Conservation (phyloP, 306 rosid species). For the Myrica gale region DNA sequence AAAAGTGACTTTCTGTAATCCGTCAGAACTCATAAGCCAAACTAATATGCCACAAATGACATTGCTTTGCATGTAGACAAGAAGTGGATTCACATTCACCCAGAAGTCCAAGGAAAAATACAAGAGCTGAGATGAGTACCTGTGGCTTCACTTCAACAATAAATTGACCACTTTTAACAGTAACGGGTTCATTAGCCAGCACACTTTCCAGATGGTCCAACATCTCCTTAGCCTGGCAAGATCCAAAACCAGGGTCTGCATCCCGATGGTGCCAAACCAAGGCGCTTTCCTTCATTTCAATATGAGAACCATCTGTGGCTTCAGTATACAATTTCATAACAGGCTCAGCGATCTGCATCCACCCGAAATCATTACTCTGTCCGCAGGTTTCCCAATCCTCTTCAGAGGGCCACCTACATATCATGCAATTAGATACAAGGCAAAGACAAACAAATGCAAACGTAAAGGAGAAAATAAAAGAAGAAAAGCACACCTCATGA, state of each 20-base stretch:
- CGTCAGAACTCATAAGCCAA: too few relatives aligned
- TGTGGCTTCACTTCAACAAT: constrained; percentile 77
- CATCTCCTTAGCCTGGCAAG: constrained; percentile 68
- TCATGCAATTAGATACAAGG: not conserved
- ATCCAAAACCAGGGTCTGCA: constrained; percentile 67
- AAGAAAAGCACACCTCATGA: constrained; percentile 40
- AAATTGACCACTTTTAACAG: constrained; percentile 60
- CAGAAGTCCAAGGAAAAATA: not conserved
- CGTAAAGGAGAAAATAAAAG: not conserved
- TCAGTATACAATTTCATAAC: constrained; percentile 63
- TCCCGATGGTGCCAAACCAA: constrained; percentile 74
- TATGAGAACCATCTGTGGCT: constrained; percentile 65
- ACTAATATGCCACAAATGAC: not conserved
- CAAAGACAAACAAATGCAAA: not conserved
- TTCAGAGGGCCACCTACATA: constrained; percentile 55
- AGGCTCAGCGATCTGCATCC: constrained; percentile 66
- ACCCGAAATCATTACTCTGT: constrained; percentile 49
- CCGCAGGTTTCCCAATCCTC: constrained; percentile 57
- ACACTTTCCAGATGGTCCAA: constrained; percentile 72
- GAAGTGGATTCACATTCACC: not conserved
- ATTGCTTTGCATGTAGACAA: not conserved
- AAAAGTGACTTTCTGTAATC: too few relatives aligned
- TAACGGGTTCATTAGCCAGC: constrained; percentile 66
- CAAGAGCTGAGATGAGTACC: constrained; percentile 34
- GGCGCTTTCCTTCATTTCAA: constrained; percentile 65